phyloP scores from a whole-genome alignment of 2,329 filamentous ascomycete genomes.

The Hypoxylon rubiginosum region DNA sequence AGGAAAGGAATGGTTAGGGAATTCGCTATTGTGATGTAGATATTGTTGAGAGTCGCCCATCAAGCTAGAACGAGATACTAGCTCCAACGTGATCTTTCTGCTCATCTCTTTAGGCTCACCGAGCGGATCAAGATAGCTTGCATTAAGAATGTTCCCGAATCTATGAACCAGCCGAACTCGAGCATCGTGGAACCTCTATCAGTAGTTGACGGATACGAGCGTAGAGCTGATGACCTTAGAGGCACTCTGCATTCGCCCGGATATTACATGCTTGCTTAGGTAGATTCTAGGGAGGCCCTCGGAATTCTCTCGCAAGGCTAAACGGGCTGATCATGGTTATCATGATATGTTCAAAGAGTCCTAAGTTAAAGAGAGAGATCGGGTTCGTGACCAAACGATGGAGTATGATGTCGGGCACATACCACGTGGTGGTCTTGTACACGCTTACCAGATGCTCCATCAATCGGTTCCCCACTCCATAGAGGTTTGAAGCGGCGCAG shows the following conservation, averaged over 20 bases:
- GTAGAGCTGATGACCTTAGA: not conserved
- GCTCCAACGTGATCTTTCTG: not conserved
- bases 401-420: not conserved
- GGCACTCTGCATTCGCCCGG: not conserved
- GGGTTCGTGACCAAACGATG: not conserved
- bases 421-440: not conserved
- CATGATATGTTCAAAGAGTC: not conserved
- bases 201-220: not conserved
- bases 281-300: not conserved
- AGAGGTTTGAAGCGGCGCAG: not conserved
- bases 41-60: not conserved
- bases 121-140: not conserved
- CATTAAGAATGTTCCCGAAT: not conserved
- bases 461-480: not conserved
- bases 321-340: not conserved
- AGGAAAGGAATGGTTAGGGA: not conserved
- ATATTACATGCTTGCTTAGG: not conserved
- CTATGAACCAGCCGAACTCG: not conserved
- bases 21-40: not conserved
- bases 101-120: not conserved
- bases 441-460: not conserved
- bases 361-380: not conserved
- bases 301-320: not conserved
- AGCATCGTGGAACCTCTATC: not conserved
- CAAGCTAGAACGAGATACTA: not conserved